Conservation (phyloP, 163 green algal species). For the Smithsoniella earleae region DNA sequence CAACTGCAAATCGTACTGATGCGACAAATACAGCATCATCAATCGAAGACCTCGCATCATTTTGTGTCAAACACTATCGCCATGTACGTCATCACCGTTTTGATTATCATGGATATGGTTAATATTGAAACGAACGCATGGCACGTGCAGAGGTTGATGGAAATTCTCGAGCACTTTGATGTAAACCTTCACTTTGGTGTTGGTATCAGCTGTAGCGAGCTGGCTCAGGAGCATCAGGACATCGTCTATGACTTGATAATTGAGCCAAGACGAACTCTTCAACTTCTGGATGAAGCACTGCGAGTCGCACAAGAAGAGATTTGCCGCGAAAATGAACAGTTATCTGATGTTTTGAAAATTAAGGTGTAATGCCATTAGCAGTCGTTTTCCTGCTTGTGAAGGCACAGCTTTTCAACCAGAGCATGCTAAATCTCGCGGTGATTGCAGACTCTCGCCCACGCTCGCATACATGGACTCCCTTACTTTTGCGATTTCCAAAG, state of each 20-base stretch:
- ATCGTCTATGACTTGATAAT: not conserved
- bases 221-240: slow-evolving; percentile 3
- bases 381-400: not conserved
- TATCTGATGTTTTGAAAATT: not conserved
- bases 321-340: not conserved
- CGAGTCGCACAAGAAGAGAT: slow-evolving; percentile 1
- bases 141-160: not conserved
- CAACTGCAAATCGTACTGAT: too few species aligned
- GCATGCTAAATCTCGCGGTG: not conserved
- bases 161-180: not conserved
- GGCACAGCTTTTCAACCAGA: not conserved
- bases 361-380: too few species aligned
- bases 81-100: too few species aligned
- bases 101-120: too few species aligned
- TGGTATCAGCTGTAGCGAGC: not conserved
- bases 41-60: too few species aligned
- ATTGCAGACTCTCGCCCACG: not conserved
- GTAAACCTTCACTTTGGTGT: slow-evolving; percentile 18
- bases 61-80: too few species aligned
- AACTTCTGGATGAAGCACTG: slow-evolving; percentile 3
- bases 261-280: not conserved
- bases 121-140: too few species aligned
- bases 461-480: slow-evolving; percentile 5
- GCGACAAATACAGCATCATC: too few species aligned
- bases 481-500: not conserved